Conservation (phyloP, 2,329 filamentous ascomycete species). For the Fusarium verrucosum region DNA sequence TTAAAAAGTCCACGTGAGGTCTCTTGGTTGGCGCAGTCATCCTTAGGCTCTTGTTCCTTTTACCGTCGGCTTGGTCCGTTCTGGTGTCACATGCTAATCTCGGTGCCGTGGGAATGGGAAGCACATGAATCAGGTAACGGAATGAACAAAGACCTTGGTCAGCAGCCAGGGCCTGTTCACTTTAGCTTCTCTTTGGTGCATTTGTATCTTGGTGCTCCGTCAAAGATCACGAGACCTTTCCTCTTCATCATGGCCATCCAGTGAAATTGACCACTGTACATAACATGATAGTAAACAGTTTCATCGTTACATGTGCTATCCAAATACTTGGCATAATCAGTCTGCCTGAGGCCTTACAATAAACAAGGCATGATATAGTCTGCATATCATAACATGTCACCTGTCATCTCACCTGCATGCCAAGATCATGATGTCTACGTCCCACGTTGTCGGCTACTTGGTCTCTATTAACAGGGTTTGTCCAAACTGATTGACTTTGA, state of each 20-base stretch:
- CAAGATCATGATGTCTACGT: background rate
- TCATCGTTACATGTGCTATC: background rate
- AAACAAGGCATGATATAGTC: background rate
- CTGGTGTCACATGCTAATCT: conserved; percentile 40
- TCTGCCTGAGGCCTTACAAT: background rate
- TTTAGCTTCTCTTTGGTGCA: too few relatives aligned
- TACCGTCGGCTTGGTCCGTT: conserved; percentile 13
- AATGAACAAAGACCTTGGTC: conserved; percentile 3
- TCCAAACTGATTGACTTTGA: too few relatives aligned
- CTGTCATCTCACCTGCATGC: background rate
- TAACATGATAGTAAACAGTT: background rate
- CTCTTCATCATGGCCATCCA: background rate
- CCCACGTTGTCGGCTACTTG: background rate
- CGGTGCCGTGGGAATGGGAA: background rate
- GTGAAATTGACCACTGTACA: background rate
- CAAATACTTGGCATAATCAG: background rate
- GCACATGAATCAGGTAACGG: conserved; percentile 26
- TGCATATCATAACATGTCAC: background rate
- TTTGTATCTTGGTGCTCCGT: too few relatives aligned
- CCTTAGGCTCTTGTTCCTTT: conserved; percentile 25
- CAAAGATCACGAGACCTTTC: background rate
- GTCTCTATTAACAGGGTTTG: too few relatives aligned
- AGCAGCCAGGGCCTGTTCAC: background rate
- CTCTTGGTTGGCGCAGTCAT: conserved; percentile 32
- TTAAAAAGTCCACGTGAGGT: conserved; percentile 39